Base-by-base conservation (phyloP, 306 rosid species). In the Sphenostylis stenocarpa region DNA sequence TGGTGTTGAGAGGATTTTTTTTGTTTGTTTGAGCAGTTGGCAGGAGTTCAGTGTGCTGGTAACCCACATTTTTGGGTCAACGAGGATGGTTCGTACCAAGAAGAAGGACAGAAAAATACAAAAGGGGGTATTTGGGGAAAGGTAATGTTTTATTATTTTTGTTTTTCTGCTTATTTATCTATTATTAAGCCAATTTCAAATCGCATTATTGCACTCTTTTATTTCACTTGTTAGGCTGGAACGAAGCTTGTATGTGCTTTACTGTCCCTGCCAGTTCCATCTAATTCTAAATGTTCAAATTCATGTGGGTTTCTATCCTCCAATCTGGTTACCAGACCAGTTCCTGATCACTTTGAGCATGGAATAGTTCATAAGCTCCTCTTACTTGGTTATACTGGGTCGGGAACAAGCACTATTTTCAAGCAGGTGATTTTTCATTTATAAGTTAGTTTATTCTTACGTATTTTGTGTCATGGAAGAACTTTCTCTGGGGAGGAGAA, bases 31-130 rank as follows among this genome's bases (percentile, higher is more conserved):
- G 61, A 17, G 91, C 92, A 96, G 98, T 87, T 96, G 88, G 97
- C 99, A 0, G 99, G 99, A 64, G 99, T 96, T 83, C 98, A 96
- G 38, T 91, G 97, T 84, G 99, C 98, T 72, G 99, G 99, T 51
- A 89, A 92, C 83, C 97, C 99, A 44, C 99, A 96, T 83, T 96
- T 96, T 85, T 96, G 99, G 99, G 93, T 96, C 78, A 96, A 96
- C 75, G 99, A 96, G 43, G 99, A 96, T 75, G 99, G 99, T 28
- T 96, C 99, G 45, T 96, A 92, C 87, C 99, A 92, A 88, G 99
- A 96, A 81, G 99, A 96, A 90, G 99, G 99, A 69, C 99, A 96
- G 81, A 96, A 87, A 75, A 96, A 96, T 83, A 96, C 97, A 28
- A 91, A 89, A 91, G 98, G 99, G 43, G 89, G 82, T 78, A 88